Evolutionary conservation across 2,329 filamentous ascomycete genomes (phyloP).

Genomic region (Gyromitra esculenta): DNA sequence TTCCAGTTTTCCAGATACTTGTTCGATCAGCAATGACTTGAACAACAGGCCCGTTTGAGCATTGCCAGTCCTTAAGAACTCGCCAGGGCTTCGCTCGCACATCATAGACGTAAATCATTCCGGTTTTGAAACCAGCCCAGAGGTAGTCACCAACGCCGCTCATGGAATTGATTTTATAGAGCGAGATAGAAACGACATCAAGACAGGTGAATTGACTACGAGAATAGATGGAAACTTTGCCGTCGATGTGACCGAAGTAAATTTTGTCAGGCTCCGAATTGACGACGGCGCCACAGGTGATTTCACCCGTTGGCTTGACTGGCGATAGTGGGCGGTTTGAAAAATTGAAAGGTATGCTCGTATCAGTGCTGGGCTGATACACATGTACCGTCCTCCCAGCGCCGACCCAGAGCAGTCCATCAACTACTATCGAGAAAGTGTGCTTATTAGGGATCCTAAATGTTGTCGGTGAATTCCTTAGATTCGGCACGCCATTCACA

Average conservation of each 20-base stretch:
- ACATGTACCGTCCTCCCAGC: conserved; percentile 86
- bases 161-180: conserved; percentile 93
- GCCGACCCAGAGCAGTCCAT: conserved; percentile 85
- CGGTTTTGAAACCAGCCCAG: conserved; percentile 95
- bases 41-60: conserved; percentile 83
- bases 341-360: conserved; percentile 77
- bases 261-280: conserved; percentile 79
- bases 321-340: conserved; percentile 75
- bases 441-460: conserved; percentile 83
- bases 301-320: conserved; percentile 77
- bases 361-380: conserved; percentile 76
- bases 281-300: conserved; percentile 82
- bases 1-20: conserved; percentile 84
- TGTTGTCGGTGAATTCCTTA: conserved; percentile 77
- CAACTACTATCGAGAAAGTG: conserved; percentile 88
- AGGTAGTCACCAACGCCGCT: conserved; percentile 81
- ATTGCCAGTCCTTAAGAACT: conserved; percentile 93
- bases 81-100: conserved; percentile 82
- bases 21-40: conserved; percentile 80
- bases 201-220: conserved; percentile 74
- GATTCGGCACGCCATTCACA: conserved; percentile 73
- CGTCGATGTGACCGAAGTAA: conserved; percentile 91
- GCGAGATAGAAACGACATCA: conserved; percentile 83
- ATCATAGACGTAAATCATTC: conserved; percentile 93
- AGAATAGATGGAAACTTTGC: conserved; percentile 94